Evolutionary conservation across 2,329 filamentous ascomycete species (phyloP).

Genomic region (Ophiognomonia clavigignenti-juglandacearum): DNA sequence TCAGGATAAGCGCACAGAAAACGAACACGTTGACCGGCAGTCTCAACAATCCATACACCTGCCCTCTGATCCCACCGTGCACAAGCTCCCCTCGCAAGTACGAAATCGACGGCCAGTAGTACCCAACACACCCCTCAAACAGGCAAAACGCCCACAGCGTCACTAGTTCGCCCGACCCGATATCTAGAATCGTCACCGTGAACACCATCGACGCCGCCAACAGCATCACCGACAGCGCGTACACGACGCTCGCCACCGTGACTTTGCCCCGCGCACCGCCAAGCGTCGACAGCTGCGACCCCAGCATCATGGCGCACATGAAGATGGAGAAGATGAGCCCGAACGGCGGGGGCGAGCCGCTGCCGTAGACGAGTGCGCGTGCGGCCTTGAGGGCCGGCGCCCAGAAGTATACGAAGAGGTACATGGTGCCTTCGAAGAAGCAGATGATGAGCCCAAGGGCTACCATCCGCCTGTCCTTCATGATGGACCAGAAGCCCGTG

Average conservation of each 20-base stretch:
- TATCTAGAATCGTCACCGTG: slow-evolving; percentile 35
- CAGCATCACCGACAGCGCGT: slow-evolving; percentile 22
- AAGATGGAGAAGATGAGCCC: slow-evolving; percentile 52
- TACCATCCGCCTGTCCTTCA: slow-evolving; percentile 40
- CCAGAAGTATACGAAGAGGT: slow-evolving; percentile 61
- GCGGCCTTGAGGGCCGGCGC: slow-evolving; percentile 45
- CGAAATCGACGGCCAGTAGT: slow-evolving; percentile 53
- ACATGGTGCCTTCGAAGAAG: slow-evolving; percentile 58
- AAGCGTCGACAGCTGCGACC: slow-evolving; percentile 31
- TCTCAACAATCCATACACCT: slow-evolving; percentile 52
- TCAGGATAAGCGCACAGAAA: slow-evolving; percentile 40
- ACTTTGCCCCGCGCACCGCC: neutral
- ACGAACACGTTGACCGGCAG: slow-evolving; percentile 53
- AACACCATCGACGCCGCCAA: slow-evolving; percentile 29
- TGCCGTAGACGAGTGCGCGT: slow-evolving; percentile 23
- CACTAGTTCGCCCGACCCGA: slow-evolving; percentile 32
- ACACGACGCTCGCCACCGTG: neutral
- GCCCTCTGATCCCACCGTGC: slow-evolving; percentile 48
- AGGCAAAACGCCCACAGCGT: slow-evolving; percentile 54
- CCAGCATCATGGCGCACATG: slow-evolving; percentile 54
- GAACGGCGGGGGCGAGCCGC: slow-evolving; percentile 26
- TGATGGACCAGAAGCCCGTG: neutral
- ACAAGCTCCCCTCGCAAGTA: slow-evolving; percentile 49
- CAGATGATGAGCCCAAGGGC: slow-evolving; percentile 47
- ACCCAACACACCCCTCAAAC: slow-evolving; percentile 52